A percentile compares a stretch with the other conserved stretches of the same genome.
Conservation (phyloP, 305 asterid species). For the Fraxinus latifolia region DNA sequence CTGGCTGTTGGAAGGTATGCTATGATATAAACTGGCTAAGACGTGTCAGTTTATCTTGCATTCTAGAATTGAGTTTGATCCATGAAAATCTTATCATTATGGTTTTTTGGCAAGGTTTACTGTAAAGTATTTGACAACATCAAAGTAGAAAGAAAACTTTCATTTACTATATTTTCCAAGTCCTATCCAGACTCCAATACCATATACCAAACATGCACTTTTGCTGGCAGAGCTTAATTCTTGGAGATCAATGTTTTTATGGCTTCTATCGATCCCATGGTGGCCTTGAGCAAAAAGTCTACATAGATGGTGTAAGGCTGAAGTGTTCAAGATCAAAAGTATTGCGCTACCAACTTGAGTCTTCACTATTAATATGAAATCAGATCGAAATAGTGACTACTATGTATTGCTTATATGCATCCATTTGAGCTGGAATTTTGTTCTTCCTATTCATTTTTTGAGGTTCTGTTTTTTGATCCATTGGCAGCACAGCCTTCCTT, state of each 20-base stretch:
- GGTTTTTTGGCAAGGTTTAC: background rate
- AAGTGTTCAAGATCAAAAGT: background rate
- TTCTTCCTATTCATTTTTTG: constrained; percentile 19
- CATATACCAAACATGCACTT: background rate
- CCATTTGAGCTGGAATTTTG: background rate
- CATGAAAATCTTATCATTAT: background rate
- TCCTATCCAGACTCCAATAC: background rate
- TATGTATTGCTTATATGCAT: background rate
- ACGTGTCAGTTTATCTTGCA: background rate
- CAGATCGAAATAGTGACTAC: background rate
- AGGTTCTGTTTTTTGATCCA: constrained; percentile 37
- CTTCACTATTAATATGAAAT: background rate
- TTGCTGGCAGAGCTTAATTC: background rate
- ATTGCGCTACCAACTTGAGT: background rate
- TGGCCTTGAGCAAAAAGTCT: background rate
- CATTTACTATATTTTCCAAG: background rate
- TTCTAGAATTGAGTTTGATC: background rate
- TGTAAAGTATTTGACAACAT: background rate
- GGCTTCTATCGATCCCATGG: background rate
- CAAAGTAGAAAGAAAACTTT: background rate
- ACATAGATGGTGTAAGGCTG: background rate
- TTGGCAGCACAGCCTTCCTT: constrained; percentile 91
- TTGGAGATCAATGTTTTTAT: background rate
- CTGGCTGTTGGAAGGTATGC: constrained; percentile 83
- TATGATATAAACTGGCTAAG: background rate